Percentiles rank a stretch among this genome's conserved stretches.
Evolutionary conservation across 106 monocot genomes (phyloP).

Genomic region (Dendrobium huoshanense): DNA sequence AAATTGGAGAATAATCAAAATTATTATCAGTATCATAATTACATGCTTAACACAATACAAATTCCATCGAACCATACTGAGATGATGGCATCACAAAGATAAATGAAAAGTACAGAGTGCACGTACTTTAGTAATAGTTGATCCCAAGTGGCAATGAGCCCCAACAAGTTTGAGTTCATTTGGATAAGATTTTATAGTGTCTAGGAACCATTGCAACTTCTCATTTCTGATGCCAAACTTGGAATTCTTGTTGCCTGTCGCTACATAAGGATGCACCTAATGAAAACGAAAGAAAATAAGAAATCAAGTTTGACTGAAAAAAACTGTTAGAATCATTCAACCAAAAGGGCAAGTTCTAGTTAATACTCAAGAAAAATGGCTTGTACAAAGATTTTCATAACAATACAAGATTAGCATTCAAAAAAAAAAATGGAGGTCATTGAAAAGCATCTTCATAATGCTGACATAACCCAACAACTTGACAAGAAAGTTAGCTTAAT

Average conservation of each 20-base stretch:
- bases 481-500: neutral
- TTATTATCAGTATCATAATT: neutral
- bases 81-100: neutral
- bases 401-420: neutral
- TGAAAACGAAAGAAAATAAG: neutral
- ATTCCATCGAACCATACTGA: neutral
- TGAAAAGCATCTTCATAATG: neutral
- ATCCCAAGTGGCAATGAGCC: conserved; percentile 92
- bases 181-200: conserved; percentile 64
- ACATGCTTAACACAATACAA: neutral
- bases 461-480: neutral
- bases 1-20: neutral
- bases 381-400: neutral
- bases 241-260: conserved; percentile 98
- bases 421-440: neutral
- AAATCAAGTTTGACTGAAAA: neutral
- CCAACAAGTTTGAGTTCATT: conserved; percentile 88
- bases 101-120: neutral
- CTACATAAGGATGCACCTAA: conserved; percentile 96
- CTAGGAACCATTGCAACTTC: conserved; percentile 93
- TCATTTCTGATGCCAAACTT: conserved; percentile 98
- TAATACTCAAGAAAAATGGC: neutral
- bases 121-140: conserved; percentile 88
- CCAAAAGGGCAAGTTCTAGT: neutral
- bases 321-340: neutral